Evolutionary conservation across 2,329 filamentous ascomycete genomes (phyloP).

Genomic region (Ciborinia camelliae): DNA sequence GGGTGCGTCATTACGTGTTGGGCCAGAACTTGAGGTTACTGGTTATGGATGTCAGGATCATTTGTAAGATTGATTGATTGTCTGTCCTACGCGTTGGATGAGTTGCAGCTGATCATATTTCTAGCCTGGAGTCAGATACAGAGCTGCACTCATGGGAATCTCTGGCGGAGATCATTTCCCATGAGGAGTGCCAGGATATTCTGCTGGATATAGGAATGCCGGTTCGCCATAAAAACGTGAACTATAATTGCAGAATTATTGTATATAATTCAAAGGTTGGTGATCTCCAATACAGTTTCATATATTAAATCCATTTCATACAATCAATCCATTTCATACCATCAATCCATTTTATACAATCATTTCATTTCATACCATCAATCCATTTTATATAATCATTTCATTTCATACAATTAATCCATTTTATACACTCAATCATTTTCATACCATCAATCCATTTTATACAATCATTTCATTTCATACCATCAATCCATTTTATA

Average conservation of each 20-base stretch:
- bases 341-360: too few relatives aligned
- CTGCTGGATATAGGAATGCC: slow-evolving; percentile 63
- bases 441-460: too few relatives aligned
- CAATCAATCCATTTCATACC: too few relatives aligned
- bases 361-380: too few relatives aligned
- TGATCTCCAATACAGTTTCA: not conserved
- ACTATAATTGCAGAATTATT: slow-evolving; percentile 65
- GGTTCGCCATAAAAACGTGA: slow-evolving; percentile 54
- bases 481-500: too few relatives aligned
- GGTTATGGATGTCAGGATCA: slow-evolving; percentile 63
- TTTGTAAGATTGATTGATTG: slow-evolving; percentile 7
- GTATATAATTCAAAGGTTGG: slow-evolving; percentile 49
- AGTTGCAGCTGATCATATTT: slow-evolving; percentile 12
- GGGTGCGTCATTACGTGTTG: slow-evolving; percentile 54
- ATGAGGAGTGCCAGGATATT: slow-evolving; percentile 61
- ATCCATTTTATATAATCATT: not conserved
- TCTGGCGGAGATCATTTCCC: slow-evolving; percentile 56
- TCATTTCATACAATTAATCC: too few relatives aligned
- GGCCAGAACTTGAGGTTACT: slow-evolving; percentile 42
- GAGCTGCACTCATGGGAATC: slow-evolving; percentile 45
- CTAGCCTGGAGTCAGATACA: slow-evolving; percentile 43
- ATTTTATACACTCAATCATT: not conserved
- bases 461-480: not conserved
- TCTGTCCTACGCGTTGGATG: too few relatives aligned
- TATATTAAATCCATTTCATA: not conserved